A percentile compares a stretch with the other conserved stretches of the same genome.
phyloP scores from a whole-genome alignment of 208 protist genomes.

The Leishmania tarentolae region DNA sequence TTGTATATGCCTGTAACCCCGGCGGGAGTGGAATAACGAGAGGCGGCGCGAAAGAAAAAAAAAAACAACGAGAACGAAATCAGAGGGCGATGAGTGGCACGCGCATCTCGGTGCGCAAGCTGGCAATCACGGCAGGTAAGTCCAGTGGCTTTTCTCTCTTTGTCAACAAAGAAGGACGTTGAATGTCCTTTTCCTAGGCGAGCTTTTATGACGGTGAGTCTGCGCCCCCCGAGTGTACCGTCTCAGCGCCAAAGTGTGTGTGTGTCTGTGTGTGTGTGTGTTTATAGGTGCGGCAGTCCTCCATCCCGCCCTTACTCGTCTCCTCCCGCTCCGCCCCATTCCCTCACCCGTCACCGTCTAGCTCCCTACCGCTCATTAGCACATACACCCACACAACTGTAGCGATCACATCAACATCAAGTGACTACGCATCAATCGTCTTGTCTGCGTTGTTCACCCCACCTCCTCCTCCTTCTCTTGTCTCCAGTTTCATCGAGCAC shows the following conservation, averaged over 20 bases:
- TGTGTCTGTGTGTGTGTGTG: not conserved
- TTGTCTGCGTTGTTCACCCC: not conserved
- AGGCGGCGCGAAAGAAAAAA: not conserved
- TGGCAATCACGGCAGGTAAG: not conserved
- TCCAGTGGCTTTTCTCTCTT: not conserved
- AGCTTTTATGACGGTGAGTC: not conserved
- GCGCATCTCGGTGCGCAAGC: not conserved
- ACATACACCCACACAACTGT: constrained; percentile 17
- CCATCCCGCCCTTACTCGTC: not conserved
- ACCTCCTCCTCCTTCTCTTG: not conserved
- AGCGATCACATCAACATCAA: not conserved
- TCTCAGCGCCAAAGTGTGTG: not conserved
- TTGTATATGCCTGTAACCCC: not conserved
- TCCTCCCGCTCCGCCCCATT: not conserved
- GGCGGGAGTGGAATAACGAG: not conserved
- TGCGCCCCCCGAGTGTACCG: not conserved
- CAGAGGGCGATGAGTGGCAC: not conserved
- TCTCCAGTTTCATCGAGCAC: not conserved
- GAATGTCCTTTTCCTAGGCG: not conserved
- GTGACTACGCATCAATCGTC: not conserved
- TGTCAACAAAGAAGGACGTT: not conserved
- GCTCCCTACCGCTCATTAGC: not conserved
- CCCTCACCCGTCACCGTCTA: not conserved
- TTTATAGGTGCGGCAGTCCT: not conserved
- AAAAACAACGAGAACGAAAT: not conserved